Conservation (phyloP, 768 basidiomycete species). For the Leccinum uliginosum region DNA sequence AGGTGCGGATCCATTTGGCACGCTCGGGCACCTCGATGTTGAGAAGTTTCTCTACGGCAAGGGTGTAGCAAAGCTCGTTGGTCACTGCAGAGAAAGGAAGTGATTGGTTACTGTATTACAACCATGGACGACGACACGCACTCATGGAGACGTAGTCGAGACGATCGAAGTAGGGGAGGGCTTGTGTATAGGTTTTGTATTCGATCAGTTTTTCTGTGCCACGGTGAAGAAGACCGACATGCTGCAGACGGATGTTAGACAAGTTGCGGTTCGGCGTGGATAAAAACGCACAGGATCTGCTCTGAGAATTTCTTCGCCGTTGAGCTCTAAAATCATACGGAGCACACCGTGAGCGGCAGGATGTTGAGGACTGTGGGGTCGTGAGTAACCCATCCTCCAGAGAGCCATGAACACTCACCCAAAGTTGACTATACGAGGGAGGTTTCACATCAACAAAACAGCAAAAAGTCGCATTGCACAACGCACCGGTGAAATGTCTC, state of each 20-base stretch:
- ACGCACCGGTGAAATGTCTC: constrained; percentile 89
- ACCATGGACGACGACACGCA: constrained; percentile 36
- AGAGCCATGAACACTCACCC: constrained; percentile 44
- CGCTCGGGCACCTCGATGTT: constrained; percentile 96
- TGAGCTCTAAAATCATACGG: constrained; percentile 94
- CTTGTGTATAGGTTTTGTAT: constrained; percentile 98
- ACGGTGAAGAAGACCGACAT: constrained; percentile 93
- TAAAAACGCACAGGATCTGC: constrained; percentile 64
- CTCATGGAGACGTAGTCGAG: constrained; percentile 99
- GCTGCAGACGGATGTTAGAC: constrained; percentile 40
- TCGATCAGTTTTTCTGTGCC: constrained; percentile 99
- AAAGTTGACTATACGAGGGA: constrained; percentile 71
- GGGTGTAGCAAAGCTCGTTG: constrained; percentile 94
- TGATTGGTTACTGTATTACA: neutral
- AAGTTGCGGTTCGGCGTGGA: neutral
- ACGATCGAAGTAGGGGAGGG: constrained; percentile 97
- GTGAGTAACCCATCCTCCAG: neutral
- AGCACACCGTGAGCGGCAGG: constrained; percentile 98
- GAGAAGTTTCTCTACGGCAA: constrained; percentile 96
- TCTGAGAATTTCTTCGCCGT: constrained; percentile 91
- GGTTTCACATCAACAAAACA: constrained; percentile 6
- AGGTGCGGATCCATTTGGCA: constrained; percentile 95
- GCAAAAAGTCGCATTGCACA: neutral
- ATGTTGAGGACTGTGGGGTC: constrained; percentile 65
- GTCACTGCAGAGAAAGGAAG: constrained; percentile 66